Percentiles rank a stretch among this genome's conserved stretches.
Evolutionary conservation across 495 filamentous ascomycete genomes (phyloP).

Genomic region (Copromyces sp.): DNA sequence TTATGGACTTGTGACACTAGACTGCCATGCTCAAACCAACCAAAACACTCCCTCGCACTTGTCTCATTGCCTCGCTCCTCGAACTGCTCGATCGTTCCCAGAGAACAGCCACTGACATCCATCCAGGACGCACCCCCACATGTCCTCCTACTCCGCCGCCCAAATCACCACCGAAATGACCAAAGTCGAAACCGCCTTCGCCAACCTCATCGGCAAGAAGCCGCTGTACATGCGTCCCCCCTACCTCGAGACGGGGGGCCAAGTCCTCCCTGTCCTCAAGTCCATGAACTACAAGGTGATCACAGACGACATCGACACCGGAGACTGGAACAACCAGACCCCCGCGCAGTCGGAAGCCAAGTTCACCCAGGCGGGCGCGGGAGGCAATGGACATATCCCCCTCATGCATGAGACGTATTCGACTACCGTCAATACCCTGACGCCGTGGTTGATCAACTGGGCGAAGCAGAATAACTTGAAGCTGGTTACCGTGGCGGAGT

Average conservation of each 20-base stretch:
- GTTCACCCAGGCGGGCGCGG: conserved; percentile 35
- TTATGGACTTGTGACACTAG: background rate
- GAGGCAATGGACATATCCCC: conserved; percentile 42
- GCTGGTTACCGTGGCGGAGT: conserved; percentile 47
- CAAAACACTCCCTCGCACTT: background rate
- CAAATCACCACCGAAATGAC: conserved; percentile 39
- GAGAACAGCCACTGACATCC: background rate
- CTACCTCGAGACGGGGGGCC: conserved; percentile 39
- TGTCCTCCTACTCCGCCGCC: conserved; percentile 30
- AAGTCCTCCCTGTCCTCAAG: conserved; percentile 33
- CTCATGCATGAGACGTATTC: conserved; percentile 47
- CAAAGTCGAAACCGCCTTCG: conserved; percentile 39
- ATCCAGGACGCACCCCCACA: conserved; percentile 32
- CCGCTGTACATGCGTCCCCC: conserved; percentile 46
- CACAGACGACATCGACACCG: conserved; percentile 43
- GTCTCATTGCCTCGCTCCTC: too few relatives aligned
- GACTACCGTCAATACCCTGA: conserved; percentile 36
- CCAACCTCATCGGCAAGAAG: conserved; percentile 43
- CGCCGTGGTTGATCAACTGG: conserved; percentile 44
- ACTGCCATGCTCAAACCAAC: background rate
- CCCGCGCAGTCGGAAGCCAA: conserved; percentile 32
- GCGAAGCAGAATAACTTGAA: conserved; percentile 40
- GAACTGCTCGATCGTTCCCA: background rate
- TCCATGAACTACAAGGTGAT: conserved; percentile 43
- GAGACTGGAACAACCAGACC: conserved; percentile 43